Base-by-base conservation (phyloP, 1,284 basidiomycete species). In the Austropuccinia psidii region DNA sequence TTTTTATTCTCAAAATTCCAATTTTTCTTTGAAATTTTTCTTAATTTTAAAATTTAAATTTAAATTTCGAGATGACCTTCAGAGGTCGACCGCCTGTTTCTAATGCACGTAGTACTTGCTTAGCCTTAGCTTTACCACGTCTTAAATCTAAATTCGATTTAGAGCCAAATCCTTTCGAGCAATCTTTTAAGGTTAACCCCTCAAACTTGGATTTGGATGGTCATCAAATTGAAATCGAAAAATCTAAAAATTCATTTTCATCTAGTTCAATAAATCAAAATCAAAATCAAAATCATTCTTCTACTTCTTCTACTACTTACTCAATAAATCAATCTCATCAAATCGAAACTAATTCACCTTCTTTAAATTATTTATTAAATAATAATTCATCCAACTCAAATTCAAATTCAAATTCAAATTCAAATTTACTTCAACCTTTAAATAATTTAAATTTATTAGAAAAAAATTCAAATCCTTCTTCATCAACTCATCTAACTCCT, bases 101-200 rank as follows among this genome's bases (percentile, higher is more conserved):
- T 19, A 69, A 70, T 70, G 61, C 68, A 43, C 68, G 68, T 21
- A 60, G 55, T 43, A 70, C 55, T 70, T n/a, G n/a, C n/a, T n/a
- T n/a, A n/a, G n/a, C n/a, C n/a, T n/a, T n/a, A n/a, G n/a, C n/a
- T n/a, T 35, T 70, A 29, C 68, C 68, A 19, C 55, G 61, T 39
- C 47, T 70, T n/a, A 58, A 70, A 49, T 17, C 77, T 52, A 78
- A 79, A 57, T 78, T 81, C 57, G 78, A 80, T 41, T 86, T 92
- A 74, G 94, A 98, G 81, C 91, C 91, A 17, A 98, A 98, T 80
- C 94, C 94, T 0, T 98, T 97, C 79, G 94, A 98, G 80, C 90
- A 93, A 82, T 94, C 91, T 65, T 98, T 97, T 81, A 87, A 87
- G 81, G 80, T 75, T 24, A 69, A 58, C 27, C 55, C 66, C 9